Evolutionary conservation across 352 stramenopile genomes (phyloP).

Genomic region (Globisporangium uncinulatum): DNA sequence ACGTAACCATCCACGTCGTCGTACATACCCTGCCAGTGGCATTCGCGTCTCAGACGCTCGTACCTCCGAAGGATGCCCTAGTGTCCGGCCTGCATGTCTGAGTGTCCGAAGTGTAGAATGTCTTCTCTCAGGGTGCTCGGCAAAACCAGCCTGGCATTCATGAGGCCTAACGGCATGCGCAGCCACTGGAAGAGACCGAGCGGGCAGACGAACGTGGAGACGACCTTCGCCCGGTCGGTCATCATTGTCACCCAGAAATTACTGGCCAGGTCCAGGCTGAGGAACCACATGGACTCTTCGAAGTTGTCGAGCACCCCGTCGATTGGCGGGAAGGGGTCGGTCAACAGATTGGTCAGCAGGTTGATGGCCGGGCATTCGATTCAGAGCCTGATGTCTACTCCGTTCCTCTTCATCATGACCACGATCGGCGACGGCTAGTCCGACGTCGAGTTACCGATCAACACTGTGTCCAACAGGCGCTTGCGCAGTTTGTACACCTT

Average conservation of each 20-base stretch:
- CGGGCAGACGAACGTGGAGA: slow-evolving; percentile 18
- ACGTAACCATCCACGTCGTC: slow-evolving; percentile 1
- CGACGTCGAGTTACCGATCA: no score
- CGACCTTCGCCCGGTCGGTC: slow-evolving; percentile 12
- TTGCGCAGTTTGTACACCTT: no score
- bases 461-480: no score
- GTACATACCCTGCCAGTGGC: slow-evolving; percentile 5
- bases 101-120: background rate
- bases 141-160: background rate
- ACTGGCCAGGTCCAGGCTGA: slow-evolving; percentile 11
- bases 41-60: background rate
- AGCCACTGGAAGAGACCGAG: slow-evolving; percentile 18
- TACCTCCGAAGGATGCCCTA: background rate
- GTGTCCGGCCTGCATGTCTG: background rate
- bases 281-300: slow-evolving; percentile 6
- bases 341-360: no score
- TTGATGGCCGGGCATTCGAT: no score
- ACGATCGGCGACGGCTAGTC: no score
- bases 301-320: no score
- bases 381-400: no score
- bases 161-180: no score
- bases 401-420: no score
- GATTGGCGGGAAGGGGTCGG: no score
- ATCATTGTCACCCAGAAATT: slow-evolving; percentile 16
- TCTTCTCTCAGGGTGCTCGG: background rate